phyloP scores from a whole-genome alignment of 1,139 yeast genomes.

The Suzukiozyma palmioleophila region DNA sequence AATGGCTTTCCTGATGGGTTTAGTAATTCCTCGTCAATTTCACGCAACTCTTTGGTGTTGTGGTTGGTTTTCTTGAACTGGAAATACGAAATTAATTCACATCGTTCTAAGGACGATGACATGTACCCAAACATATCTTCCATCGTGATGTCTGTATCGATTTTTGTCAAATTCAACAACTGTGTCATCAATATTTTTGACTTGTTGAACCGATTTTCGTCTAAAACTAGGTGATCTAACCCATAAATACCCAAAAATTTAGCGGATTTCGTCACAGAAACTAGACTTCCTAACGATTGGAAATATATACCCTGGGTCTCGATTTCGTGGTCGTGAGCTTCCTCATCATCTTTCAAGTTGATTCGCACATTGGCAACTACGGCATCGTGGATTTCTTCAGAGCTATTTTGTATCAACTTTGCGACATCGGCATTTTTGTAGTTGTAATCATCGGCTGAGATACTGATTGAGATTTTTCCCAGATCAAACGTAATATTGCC shows the following conservation, averaged over 20 bases:
- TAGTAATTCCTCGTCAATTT: slow-evolving; percentile 66
- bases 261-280: slow-evolving; percentile 62
- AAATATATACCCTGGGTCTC: slow-evolving; percentile 66
- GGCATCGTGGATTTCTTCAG: slow-evolving; percentile 26
- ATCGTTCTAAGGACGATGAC: slow-evolving; percentile 39
- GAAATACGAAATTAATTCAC: slow-evolving; percentile 69
- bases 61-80: slow-evolving; percentile 62
- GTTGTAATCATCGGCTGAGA: slow-evolving; percentile 24
- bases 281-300: slow-evolving; percentile 62
- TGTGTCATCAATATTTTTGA: slow-evolving; percentile 35
- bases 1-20: slow-evolving; percentile 78
- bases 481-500: slow-evolving; percentile 26
- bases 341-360: slow-evolving; percentile 34
- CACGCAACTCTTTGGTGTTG: slow-evolving; percentile 46
- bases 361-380: slow-evolving; percentile 24
- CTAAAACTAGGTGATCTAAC: slow-evolving; percentile 53
- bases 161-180: slow-evolving; percentile 37
- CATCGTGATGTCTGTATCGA: slow-evolving; percentile 28
- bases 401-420: slow-evolving; percentile 11
- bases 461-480: slow-evolving; percentile 24
- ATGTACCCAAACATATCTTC: slow-evolving; percentile 38
- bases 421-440: slow-evolving; percentile 17
- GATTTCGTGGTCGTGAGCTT: slow-evolving; percentile 41
- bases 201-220: slow-evolving; percentile 37
- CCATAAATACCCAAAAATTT: slow-evolving; percentile 65